Evolutionary conservation across 2,329 filamentous ascomycete genomes (phyloP).

Genomic region (Diaporthe amygdali): DNA sequence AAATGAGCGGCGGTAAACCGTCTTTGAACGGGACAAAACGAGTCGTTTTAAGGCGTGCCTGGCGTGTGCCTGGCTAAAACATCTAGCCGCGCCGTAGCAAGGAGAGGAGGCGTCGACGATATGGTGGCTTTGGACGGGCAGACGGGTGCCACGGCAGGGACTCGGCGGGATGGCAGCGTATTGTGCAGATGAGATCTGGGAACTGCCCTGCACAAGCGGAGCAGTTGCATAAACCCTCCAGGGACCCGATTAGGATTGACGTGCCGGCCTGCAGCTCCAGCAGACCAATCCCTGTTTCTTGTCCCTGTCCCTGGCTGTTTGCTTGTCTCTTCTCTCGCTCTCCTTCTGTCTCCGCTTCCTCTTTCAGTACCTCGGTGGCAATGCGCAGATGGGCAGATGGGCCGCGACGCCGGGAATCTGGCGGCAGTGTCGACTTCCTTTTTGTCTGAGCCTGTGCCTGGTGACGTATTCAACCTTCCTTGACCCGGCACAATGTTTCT

Average conservation of each 20-base stretch:
- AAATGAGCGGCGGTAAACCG: constrained; percentile 7
- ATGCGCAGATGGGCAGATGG: background rate
- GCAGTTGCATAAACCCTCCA: constrained; percentile 7
- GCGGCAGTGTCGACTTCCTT: background rate
- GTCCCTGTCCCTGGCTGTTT: constrained; percentile 11
- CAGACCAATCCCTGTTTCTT: constrained; percentile 14
- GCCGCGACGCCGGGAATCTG: background rate
- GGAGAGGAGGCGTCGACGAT: background rate
- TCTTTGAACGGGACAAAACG: constrained; percentile 9
- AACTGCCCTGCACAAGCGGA: constrained; percentile 12
- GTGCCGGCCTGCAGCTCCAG: constrained; percentile 8
- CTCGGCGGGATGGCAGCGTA: background rate
- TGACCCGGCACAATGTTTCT: background rate
- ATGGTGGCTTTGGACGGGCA: background rate
- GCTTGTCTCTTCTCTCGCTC: background rate
- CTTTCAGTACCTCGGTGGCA: constrained; percentile 1
- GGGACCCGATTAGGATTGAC: constrained; percentile 5
- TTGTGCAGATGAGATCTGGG: constrained; percentile 7
- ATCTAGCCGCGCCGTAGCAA: background rate
- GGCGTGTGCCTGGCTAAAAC: constrained; percentile 17
- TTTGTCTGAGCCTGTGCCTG: background rate
- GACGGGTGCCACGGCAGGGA: background rate
- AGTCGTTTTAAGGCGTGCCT: constrained; percentile 4
- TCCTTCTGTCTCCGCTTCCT: background rate
- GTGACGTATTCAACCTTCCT: constrained; percentile 2